phyloP scores from a whole-genome alignment of 805 yeast genomes.

The Metschnikowia gelsemii region DNA sequence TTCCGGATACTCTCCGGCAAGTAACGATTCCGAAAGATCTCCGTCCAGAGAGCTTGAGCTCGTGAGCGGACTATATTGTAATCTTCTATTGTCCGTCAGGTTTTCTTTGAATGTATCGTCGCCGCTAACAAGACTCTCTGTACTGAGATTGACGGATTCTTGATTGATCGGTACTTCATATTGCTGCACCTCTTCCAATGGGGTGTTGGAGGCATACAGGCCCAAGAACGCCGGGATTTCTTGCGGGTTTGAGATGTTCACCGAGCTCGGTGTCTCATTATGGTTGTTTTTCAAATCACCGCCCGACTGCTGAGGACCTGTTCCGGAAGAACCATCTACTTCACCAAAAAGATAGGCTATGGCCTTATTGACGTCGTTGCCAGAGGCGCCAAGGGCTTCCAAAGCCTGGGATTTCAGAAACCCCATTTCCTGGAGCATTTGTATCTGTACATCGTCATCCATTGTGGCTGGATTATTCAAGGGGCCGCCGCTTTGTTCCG shows the following conservation, averaged over 20 bases:
- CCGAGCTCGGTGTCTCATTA: conserved; percentile 15
- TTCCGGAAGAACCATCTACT: conserved; percentile 11
- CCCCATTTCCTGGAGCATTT: conserved; percentile 24
- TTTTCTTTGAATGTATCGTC: conserved; percentile 7
- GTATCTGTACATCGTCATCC: conserved; percentile 12
- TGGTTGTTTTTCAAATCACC: conserved; percentile 7
- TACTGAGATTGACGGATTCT: conserved; percentile 8
- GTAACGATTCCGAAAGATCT: conserved; percentile 4
- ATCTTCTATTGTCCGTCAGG: background rate
- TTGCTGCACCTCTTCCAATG: conserved; percentile 10
- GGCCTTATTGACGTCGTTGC: conserved; percentile 20
- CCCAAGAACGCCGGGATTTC: conserved; percentile 32
- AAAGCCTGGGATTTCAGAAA: conserved; percentile 19
- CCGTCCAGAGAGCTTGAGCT: conserved; percentile 8
- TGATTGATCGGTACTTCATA: conserved; percentile 5
- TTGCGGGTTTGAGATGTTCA: conserved; percentile 28
- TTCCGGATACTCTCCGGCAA: conserved; percentile 10
- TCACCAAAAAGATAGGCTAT: conserved; percentile 23
- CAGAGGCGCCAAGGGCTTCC: conserved; percentile 18
- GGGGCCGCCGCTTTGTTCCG: background rate
- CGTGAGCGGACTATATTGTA: background rate
- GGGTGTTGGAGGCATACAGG: conserved; percentile 7
- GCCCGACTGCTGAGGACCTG: conserved; percentile 15
- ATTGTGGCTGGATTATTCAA: conserved; percentile 1
- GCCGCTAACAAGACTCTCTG: conserved; percentile 7